Base-by-base conservation (phyloP, 2,329 filamentous ascomycete species). In the Knoxdaviesia capensis region DNA sequence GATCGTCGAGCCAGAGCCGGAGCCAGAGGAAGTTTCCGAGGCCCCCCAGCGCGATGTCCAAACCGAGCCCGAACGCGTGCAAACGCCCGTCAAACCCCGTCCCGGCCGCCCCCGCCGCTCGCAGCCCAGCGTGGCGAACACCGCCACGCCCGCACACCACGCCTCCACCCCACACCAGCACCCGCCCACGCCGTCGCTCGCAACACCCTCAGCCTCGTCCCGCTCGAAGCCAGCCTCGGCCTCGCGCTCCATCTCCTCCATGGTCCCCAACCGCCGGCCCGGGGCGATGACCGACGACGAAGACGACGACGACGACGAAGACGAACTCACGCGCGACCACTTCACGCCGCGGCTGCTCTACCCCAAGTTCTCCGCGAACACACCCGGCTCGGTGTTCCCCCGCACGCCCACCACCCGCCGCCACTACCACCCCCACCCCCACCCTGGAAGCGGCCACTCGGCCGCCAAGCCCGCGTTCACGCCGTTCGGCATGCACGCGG, bases 221-320 rank as follows among this genome's bases (percentile, higher is more conserved):
- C 53, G 6, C 30, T 39, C 42, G n/a, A 50, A 45, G 7, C 48
- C 47, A 6, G 51, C 57, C 1, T 56, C 54, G 3, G 54, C 56
- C 39, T 53, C 51, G 30, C 54, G 51, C 44, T 59, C 62, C 38
- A 54, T 67, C 41, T 53, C 65, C 38, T 65, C 64, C 29, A 57
- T 68, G 44, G 49, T 64, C 7, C 57, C 62, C 6, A 20, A 20
- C 20, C 20, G 20, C 20, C 20, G 20, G 20, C 20, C 2, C 20
- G 20, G 20, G 20, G 20, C 20, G 20, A 2, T 20, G 20, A 20
- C 20, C 2, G 20, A 20, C 20, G 56, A 60, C 48, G 54, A 54
- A 28, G 49, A 47, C 6, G 45, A 47, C 5, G 49, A 53, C 6
- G 50, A 54, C 36, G 53, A 55, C 11, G 54, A 57, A 38, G 61